A percentile compares a stretch with the other conserved stretches of the same genome.
phyloP scores from a whole-genome alignment of 345 rosid species.

The Populus euphratica region DNA sequence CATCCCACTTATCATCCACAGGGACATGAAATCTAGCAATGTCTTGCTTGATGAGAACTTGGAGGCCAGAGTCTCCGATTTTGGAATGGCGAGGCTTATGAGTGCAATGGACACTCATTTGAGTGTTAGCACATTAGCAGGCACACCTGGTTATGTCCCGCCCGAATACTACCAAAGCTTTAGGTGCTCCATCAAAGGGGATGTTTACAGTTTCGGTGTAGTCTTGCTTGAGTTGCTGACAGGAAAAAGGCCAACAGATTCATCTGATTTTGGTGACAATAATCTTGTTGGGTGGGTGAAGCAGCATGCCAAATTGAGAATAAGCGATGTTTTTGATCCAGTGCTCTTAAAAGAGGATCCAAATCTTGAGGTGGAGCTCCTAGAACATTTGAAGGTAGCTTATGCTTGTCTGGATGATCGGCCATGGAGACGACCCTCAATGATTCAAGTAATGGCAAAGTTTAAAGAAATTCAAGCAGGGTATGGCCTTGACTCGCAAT shows the following conservation, averaged over 20 bases:
- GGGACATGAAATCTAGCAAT: slow-evolving; percentile 98
- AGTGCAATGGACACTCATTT: slow-evolving; percentile 86
- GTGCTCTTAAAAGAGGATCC: slow-evolving; percentile 74
- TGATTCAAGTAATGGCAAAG: slow-evolving; percentile 72
- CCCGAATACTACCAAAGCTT: slow-evolving; percentile 96
- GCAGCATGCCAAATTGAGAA: slow-evolving; percentile 70
- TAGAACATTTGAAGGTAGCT: slow-evolving; percentile 68
- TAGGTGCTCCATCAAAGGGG: slow-evolving; percentile 83
- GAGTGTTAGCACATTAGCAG: slow-evolving; percentile 95
- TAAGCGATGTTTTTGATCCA: slow-evolving; percentile 78
- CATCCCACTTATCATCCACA: slow-evolving; percentile 82
- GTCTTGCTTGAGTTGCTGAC: slow-evolving; percentile 87
- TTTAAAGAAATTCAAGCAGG: slow-evolving; percentile 82
- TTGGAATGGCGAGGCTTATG: slow-evolving; percentile 96
- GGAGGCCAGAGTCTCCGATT: slow-evolving; percentile 94
- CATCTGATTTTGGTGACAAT: slow-evolving; percentile 94
- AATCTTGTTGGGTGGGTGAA: slow-evolving; percentile 98
- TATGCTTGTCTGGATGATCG: slow-evolving; percentile 82
- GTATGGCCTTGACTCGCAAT: slow-evolving; percentile 69
- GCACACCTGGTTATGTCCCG: slow-evolving; percentile 97
- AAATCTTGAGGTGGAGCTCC: slow-evolving; percentile 62
- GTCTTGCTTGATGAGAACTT: slow-evolving; percentile 79
- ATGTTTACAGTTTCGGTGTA: slow-evolving; percentile 93
- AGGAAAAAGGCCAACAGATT: slow-evolving; percentile 85
- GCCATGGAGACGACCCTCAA: slow-evolving; percentile 61